phyloP scores from a whole-genome alignment of 176 grass and related monocot species.

The Triticum aestivum region DNA sequence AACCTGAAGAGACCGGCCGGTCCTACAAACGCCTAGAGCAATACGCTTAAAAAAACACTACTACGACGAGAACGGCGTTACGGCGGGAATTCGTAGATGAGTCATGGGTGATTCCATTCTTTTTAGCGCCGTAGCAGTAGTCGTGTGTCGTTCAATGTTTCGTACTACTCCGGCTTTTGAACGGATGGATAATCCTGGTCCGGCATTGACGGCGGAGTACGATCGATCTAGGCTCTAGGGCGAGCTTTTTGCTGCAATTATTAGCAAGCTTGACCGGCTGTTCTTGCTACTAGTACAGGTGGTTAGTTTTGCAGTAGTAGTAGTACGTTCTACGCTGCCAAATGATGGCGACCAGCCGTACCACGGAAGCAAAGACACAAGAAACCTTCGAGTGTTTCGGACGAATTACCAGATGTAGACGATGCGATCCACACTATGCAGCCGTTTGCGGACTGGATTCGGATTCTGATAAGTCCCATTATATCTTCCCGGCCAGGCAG shows the following conservation, averaged over 20 bases:
- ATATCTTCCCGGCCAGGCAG: neutral
- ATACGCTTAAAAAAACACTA: neutral
- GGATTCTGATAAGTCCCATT: neutral
- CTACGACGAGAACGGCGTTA: neutral
- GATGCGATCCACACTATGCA: neutral
- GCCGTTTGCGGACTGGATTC: neutral
- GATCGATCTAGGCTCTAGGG: neutral
- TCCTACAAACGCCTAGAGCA: neutral
- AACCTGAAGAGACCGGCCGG: neutral
- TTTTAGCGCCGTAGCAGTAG: too few relatives aligned
- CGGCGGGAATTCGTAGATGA: neutral
- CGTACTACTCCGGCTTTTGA: neutral
- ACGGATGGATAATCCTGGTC: neutral
- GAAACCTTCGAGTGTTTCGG: neutral
- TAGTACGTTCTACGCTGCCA: neutral
- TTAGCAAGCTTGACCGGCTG: slow-evolving; percentile 37
- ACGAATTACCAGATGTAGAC: neutral
- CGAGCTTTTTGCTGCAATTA: slow-evolving; percentile 21
- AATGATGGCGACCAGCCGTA: neutral
- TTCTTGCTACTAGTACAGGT: neutral
- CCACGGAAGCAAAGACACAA: neutral
- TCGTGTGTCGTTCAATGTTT: neutral
- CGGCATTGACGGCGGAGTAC: neutral
- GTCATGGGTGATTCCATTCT: too few relatives aligned
- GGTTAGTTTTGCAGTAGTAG: neutral